These are phyloP conservation scores for Phytophthora meadii DNA, from an alignment of 352 stramenopile species.

Conservation along the genomic window DNA sequence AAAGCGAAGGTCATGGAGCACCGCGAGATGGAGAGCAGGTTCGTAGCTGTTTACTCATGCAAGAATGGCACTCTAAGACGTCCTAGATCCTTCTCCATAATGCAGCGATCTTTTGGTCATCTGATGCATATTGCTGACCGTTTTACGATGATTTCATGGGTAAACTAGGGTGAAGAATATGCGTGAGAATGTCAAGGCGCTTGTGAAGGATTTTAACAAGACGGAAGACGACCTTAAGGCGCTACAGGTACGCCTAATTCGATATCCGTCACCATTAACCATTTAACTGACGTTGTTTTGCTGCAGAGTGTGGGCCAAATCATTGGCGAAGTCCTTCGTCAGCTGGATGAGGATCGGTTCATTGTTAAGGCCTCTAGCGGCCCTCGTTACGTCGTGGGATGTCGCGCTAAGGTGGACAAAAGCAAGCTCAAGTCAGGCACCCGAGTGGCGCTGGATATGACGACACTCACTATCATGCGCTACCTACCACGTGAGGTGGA, in stretches of 20 bases:
- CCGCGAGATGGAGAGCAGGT: slow-evolving; percentile 95
- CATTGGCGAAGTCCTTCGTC: slow-evolving; percentile 98
- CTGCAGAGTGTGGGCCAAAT: slow-evolving; percentile 98
- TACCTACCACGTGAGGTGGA: slow-evolving; percentile 98
- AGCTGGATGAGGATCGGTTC: slow-evolving; percentile 98
- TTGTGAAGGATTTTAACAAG: slow-evolving; percentile 98
- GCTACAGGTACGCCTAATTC: slow-evolving; percentile 59
- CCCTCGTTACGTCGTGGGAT: slow-evolving; percentile 99
- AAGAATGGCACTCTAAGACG: background rate
- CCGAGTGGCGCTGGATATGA: slow-evolving; percentile 99
- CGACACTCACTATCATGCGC: slow-evolving; percentile 99
- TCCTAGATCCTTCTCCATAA: slow-evolving; percentile 4
- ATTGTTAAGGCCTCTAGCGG: slow-evolving; percentile 99
- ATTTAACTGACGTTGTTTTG: slow-evolving; percentile 17
- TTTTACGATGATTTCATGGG: slow-evolving; percentile 4
- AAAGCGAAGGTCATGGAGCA: slow-evolving; percentile 97
- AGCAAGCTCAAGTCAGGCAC: slow-evolving; percentile 97
- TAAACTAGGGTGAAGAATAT: slow-evolving; percentile 94
- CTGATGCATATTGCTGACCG: slow-evolving; percentile 3
- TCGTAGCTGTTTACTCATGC: slow-evolving; percentile 26
- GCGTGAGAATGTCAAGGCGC: slow-evolving; percentile 95
- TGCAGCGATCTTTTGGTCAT: slow-evolving; percentile 23
- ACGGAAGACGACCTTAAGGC: slow-evolving; percentile 99
- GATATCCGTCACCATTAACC: background rate
- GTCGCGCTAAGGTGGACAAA: slow-evolving; percentile 94